These are phyloP conservation scores for Dendrobium officinale DNA, from an alignment of 106 monocot species.

Conservation along the genomic window DNA sequence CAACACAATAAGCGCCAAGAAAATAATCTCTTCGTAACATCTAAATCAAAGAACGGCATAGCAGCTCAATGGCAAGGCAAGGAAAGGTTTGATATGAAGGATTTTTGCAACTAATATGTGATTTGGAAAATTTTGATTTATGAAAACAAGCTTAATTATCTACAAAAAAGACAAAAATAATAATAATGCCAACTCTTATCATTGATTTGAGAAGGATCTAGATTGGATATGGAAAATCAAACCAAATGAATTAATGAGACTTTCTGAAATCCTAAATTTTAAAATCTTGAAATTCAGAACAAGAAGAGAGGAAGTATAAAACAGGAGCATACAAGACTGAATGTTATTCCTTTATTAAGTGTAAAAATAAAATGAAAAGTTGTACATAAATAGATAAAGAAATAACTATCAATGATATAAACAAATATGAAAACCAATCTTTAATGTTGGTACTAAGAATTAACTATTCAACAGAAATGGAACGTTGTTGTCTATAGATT, in stretches of 20 bases:
- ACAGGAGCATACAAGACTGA: too few species aligned
- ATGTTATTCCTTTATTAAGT: too few species aligned
- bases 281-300: too few species aligned
- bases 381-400: too few species aligned
- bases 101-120: background rate
- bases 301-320: too few species aligned
- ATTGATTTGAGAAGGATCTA: background rate
- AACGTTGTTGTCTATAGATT: too few species aligned
- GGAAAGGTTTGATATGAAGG: background rate
- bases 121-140: background rate
- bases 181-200: background rate
- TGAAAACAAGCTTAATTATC: background rate
- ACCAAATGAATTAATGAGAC: background rate
- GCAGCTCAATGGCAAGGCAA: background rate
- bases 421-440: too few species aligned
- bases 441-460: too few species aligned
- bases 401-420: too few species aligned
- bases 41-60: background rate
- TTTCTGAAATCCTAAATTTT: background rate
- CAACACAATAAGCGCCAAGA: background rate
- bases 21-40: background rate
- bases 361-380: too few species aligned
- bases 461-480: too few species aligned
- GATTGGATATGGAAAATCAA: background rate
- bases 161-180: background rate